These are phyloP conservation scores for Thuidium tamariscinum DNA, from an alignment of 225 moss, liverwort and hornwort species.

Conservation along the genomic window DNA sequence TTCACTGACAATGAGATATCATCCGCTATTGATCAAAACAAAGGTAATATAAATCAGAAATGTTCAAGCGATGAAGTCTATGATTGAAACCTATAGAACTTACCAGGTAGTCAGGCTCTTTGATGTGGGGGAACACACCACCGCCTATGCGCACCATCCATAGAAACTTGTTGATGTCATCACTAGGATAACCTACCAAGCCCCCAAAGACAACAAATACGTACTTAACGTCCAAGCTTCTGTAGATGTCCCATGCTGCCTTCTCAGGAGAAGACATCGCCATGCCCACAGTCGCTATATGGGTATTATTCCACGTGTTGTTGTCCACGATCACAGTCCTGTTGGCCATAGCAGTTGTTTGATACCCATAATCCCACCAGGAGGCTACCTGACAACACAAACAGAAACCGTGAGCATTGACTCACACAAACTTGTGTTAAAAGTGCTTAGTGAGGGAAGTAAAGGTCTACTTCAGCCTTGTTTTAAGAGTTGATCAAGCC, in stretches of 20 bases:
- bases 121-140: constrained; percentile 95
- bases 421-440: not conserved
- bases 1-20: not conserved
- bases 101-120: constrained; percentile 96
- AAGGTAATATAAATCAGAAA: not conserved
- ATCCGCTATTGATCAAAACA: not conserved
- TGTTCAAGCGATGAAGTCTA: not conserved
- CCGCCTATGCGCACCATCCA: constrained; percentile 99
- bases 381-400: constrained; percentile 67
- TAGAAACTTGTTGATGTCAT: constrained; percentile 98
- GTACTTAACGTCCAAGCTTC: constrained; percentile 86
- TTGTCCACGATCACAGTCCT: constrained; percentile 99
- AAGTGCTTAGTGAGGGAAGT: not conserved
- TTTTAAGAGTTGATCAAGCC: not conserved
- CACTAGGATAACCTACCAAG: constrained; percentile 97
- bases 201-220: constrained; percentile 99
- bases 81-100: not conserved
- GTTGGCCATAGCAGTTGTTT: constrained; percentile 99
- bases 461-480: not conserved
- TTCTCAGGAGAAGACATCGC: constrained; percentile 99
- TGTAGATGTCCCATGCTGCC: constrained; percentile 97
- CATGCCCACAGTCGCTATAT: constrained; percentile 98
- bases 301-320: constrained; percentile 99
- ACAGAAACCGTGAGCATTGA: not conserved
- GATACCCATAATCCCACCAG: constrained; percentile 99